A percentile compares a stretch with the other conserved stretches of the same genome.
Conservation (phyloP, 768 basidiomycete genomes). For the Suillus occidentalis region DNA sequence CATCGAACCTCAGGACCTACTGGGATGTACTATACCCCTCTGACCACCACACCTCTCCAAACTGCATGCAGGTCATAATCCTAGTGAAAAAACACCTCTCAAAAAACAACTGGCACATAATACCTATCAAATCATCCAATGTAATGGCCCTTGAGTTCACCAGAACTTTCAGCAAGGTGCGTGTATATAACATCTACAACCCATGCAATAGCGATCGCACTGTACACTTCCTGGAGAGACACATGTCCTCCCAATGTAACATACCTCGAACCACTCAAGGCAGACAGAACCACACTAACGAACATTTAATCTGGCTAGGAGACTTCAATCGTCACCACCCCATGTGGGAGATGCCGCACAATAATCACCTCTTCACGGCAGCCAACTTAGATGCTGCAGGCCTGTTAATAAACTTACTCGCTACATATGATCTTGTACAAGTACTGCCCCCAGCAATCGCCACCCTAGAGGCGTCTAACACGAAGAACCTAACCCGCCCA, state of each 20-base stretch:
- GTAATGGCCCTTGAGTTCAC: too few species aligned
- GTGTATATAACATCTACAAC: too few species aligned
- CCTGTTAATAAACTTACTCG: background rate
- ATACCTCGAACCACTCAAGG: background rate
- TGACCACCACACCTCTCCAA: background rate
- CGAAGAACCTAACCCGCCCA: background rate
- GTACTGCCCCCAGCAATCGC: background rate
- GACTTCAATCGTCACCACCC: background rate
- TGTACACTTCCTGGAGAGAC: too few species aligned
- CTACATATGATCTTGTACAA: background rate
- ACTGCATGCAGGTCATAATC: background rate
- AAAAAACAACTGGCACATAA: too few species aligned
- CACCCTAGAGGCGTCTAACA: background rate
- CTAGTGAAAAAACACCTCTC: too few species aligned
- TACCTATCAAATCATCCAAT: too few species aligned
- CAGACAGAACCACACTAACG: background rate
- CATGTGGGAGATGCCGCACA: background rate
- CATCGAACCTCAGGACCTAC: fast-evolving
- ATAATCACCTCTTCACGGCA: background rate
- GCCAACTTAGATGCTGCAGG: background rate
- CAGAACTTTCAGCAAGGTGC: too few species aligned
- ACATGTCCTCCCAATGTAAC: too few species aligned
- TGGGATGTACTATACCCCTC: background rate
- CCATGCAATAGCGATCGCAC: too few species aligned
- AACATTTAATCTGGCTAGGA: background rate